These are phyloP conservation scores for Stevia rebaudiana DNA, from an alignment of 140 eudicot species.

Conservation along the genomic window DNA sequence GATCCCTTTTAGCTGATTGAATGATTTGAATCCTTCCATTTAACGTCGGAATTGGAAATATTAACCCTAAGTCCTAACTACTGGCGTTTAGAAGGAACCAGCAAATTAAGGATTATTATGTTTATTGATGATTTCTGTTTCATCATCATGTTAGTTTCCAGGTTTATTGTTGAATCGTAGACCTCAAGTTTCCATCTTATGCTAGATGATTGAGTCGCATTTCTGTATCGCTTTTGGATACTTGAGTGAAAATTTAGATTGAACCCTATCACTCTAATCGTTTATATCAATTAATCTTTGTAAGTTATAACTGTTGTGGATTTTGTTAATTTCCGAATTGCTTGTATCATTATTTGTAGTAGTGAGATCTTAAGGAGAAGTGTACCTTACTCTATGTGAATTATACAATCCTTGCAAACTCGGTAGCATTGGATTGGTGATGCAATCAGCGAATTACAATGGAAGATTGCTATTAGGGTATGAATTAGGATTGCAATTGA, in stretches of 20 bases:
- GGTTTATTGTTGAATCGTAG: neutral
- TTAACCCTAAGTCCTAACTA: constrained; percentile 9
- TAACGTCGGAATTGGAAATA: neutral
- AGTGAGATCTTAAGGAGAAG: too few species aligned
- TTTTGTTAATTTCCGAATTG: too few species aligned
- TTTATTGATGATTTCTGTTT: neutral
- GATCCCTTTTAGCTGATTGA: neutral
- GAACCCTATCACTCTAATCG: neutral
- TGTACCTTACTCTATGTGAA: too few species aligned
- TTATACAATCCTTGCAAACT: too few species aligned
- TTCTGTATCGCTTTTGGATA: neutral
- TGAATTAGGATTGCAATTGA: too few species aligned
- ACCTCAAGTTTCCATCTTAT: neutral
- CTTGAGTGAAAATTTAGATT: too few species aligned
- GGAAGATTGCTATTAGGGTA: too few species aligned
- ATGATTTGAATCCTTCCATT: neutral
- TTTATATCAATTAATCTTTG: too few species aligned
- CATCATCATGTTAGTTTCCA: neutral
- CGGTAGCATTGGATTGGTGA: too few species aligned
- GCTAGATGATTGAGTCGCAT: neutral
- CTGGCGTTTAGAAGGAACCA: neutral
- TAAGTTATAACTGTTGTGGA: too few species aligned
- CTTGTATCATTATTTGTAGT: too few species aligned
- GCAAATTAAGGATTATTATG: neutral
- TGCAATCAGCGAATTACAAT: too few species aligned